Evolutionary conservation across 768 basidiomycete genomes (phyloP).

Genomic region (Epithele typhae): DNA sequence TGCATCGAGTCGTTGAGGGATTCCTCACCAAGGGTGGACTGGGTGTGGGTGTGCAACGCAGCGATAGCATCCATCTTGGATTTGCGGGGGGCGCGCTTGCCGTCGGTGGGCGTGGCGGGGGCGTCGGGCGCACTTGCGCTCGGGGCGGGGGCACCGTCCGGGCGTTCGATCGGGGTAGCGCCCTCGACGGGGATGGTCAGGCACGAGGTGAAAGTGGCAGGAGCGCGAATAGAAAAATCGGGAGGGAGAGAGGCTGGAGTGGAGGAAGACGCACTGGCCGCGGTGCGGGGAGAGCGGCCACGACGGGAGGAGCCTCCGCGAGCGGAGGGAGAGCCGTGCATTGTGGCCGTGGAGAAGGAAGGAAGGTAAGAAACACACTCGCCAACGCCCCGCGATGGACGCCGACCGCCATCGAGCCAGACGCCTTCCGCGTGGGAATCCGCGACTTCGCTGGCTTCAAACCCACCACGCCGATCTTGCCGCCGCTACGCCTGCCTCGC

Average conservation of each 20-base stretch:
- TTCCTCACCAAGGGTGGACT: conserved; percentile 51
- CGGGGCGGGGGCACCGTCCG: conserved; percentile 8
- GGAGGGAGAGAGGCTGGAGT: conserved; percentile 25
- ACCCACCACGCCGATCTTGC: conserved; percentile 18
- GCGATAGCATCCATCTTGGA: conserved; percentile 86
- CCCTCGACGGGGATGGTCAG: conserved; percentile 78
- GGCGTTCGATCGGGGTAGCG: conserved; percentile 53
- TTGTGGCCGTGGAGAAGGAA: conserved; percentile 20
- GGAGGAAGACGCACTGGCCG: conserved; percentile 40
- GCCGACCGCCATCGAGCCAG: conserved; percentile 9
- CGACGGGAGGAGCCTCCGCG: conserved; percentile 61
- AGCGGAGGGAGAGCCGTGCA: conserved; percentile 36
- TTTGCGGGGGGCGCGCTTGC: conserved; percentile 74
- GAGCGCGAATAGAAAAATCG: conserved; percentile 46
- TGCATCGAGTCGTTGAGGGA: conserved; percentile 44
- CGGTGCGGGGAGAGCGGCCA: conserved; percentile 51
- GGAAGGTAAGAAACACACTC: conserved; percentile 9
- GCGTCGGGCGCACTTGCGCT: conserved; percentile 24
- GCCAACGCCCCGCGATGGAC: conserved; percentile 6
- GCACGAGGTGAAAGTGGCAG: conserved; percentile 55
- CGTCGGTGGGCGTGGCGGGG: conserved; percentile 34
- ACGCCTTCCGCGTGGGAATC: conserved; percentile 19
- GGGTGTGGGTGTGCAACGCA: conserved; percentile 66
- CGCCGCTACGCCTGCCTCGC: conserved; percentile 13
- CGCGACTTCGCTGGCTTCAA: conserved; percentile 15